Conservation (phyloP, 371 early-diverging fungal species). For the Apophysomyces sp. region DNA sequence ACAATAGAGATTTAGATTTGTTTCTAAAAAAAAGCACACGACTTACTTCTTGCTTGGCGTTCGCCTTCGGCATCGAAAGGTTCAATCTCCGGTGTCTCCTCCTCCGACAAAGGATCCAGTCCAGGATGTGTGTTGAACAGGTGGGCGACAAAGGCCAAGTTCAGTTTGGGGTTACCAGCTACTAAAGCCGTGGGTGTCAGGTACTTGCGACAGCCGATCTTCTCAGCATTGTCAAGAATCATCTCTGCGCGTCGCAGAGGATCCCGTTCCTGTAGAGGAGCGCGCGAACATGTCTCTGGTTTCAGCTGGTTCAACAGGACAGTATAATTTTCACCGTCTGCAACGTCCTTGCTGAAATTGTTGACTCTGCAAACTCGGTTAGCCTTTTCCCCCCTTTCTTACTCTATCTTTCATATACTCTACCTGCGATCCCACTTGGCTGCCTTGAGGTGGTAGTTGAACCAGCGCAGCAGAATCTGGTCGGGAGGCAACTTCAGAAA, state of each 20-base stretch:
- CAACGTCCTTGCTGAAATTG: slow-evolving; percentile 92
- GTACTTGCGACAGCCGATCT: slow-evolving; percentile 90
- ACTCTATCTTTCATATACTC: not conserved
- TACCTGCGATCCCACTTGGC: slow-evolving; percentile 82
- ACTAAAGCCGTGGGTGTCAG: slow-evolving; percentile 91
- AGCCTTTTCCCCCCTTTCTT: not conserved
- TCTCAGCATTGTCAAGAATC: slow-evolving; percentile 89
- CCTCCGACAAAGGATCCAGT: slow-evolving; percentile 84
- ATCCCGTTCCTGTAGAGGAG: slow-evolving; percentile 81
- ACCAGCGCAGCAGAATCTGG: slow-evolving; percentile 94
- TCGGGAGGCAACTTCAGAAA: slow-evolving; percentile 92
- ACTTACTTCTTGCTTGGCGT: slow-evolving; percentile 86
- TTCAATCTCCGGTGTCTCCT: slow-evolving; percentile 87
- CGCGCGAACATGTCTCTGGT: slow-evolving; percentile 77
- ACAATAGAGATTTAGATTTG: not conserved
- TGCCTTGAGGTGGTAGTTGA: slow-evolving; percentile 96
- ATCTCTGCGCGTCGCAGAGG: slow-evolving; percentile 81
- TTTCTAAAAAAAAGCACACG: not conserved
- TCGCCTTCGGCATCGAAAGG: slow-evolving; percentile 88
- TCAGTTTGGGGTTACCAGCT: slow-evolving; percentile 93
- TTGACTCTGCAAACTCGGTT: slow-evolving; percentile 50
- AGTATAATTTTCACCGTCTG: slow-evolving; percentile 95
- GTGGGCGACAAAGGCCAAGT: slow-evolving; percentile 94
- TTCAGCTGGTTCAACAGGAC: slow-evolving; percentile 90
- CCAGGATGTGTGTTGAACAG: slow-evolving; percentile 96